These are phyloP conservation scores for Clonostachys byssicola DNA, from an alignment of 2,329 filamentous ascomycete species.

Conservation along the genomic window DNA sequence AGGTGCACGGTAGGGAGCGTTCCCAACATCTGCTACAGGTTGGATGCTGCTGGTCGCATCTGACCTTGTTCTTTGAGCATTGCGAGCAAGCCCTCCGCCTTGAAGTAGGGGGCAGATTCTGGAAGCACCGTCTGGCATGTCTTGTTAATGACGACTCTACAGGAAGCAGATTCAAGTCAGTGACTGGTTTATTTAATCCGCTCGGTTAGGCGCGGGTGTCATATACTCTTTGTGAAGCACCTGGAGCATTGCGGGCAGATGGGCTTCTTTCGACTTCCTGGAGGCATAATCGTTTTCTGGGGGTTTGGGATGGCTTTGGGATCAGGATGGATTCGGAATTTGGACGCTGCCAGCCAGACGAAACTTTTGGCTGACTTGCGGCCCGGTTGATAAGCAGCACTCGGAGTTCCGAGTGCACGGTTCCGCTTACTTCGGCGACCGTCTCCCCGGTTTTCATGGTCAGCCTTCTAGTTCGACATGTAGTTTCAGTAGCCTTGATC, in stretches of 20 bases:
- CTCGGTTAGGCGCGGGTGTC: background rate
- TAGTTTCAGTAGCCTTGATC: too few species aligned
- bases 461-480: too few species aligned
- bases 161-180: background rate
- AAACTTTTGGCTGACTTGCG: background rate
- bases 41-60: constrained; percentile 1
- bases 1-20: background rate
- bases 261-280: background rate
- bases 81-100: constrained; percentile 1
- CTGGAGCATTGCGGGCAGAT: background rate
- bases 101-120: background rate
- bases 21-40: constrained; percentile 1
- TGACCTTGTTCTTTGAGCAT: background rate
- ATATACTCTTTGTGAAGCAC: background rate
- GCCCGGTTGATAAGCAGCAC: background rate
- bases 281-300: background rate
- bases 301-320: background rate
- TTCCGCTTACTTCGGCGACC: too few species aligned
- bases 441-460: too few species aligned
- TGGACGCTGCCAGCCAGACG: too few species aligned
- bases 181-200: background rate
- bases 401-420: background rate
- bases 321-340: background rate
- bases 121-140: constrained; percentile 1
- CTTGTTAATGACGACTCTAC: constrained; percentile 1